phyloP scores from a whole-genome alignment of 495 filamentous ascomycete species.

The Penicillium turbatum region DNA sequence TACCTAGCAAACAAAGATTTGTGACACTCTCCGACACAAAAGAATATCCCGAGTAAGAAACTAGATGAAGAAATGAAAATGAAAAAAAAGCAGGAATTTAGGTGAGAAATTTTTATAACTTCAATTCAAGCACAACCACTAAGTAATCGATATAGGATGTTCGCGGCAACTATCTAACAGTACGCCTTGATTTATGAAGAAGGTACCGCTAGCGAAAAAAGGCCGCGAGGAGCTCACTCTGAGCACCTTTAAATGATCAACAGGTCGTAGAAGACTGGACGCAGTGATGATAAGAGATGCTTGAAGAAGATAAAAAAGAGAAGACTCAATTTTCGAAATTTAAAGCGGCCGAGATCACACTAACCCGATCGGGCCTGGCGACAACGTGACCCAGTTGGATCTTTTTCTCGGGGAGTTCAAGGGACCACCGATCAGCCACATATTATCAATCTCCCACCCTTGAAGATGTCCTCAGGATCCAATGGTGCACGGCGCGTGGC shows the following conservation, averaged over 20 bases:
- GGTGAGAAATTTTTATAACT: background rate
- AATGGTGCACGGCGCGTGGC: slow-evolving; percentile 45
- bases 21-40: background rate
- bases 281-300: slow-evolving; percentile 65
- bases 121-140: background rate
- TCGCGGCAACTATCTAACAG: slow-evolving; percentile 67
- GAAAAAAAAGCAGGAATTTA: background rate
- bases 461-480: slow-evolving; percentile 42
- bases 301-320: slow-evolving; percentile 33
- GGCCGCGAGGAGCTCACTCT: slow-evolving; percentile 52
- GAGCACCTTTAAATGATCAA: slow-evolving; percentile 63
- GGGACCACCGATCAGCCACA: slow-evolving; percentile 15
- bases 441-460: slow-evolving; percentile 10
- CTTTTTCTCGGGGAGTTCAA: slow-evolving; percentile 39
- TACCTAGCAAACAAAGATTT: background rate
- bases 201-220: slow-evolving; percentile 74
- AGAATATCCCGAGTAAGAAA: background rate
- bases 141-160: slow-evolving; percentile 36
- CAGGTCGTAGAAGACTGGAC: slow-evolving; percentile 44
- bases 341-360: slow-evolving; percentile 8
- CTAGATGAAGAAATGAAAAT: background rate
- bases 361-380: slow-evolving; percentile 28
- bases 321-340: slow-evolving; percentile 14
- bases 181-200: slow-evolving; percentile 53
- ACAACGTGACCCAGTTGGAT: slow-evolving; percentile 32